A percentile compares a stretch with the other conserved stretches of the same genome.
phyloP scores from a whole-genome alignment of 2,329 filamentous ascomycete species.

The Aspergillus sclerotialis region DNA sequence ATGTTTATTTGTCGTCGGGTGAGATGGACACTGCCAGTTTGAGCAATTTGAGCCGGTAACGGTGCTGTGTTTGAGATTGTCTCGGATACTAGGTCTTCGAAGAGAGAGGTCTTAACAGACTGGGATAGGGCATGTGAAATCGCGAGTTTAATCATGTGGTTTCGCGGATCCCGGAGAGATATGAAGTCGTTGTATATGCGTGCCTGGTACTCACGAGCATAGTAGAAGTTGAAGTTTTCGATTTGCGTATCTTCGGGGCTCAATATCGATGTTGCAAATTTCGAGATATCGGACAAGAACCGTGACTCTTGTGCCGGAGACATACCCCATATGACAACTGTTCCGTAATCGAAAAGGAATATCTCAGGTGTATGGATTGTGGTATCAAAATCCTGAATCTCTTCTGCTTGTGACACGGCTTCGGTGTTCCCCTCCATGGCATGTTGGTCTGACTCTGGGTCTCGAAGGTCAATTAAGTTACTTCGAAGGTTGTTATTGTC shows the following conservation, averaged over 20 bases:
- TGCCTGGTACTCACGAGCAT: conserved; percentile 94
- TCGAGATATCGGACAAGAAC: conserved; percentile 87
- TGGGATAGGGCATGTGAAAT: conserved; percentile 94
- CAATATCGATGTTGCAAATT: conserved; percentile 89
- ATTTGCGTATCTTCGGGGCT: conserved; percentile 84
- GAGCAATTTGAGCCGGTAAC: conserved; percentile 84
- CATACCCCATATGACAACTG: conserved; percentile 99
- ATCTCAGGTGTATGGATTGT: conserved; percentile 87
- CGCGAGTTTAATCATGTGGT: conserved; percentile 96
- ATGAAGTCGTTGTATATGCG: conserved; percentile 99
- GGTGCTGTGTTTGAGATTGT: conserved; percentile 92
- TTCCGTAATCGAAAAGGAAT: conserved; percentile 95
- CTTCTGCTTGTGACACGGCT: conserved; percentile 20
- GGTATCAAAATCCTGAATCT: conserved; percentile 68
- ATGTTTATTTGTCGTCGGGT: conserved; percentile 92
- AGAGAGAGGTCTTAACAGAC: conserved; percentile 94
- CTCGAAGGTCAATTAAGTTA: conserved; percentile 57
- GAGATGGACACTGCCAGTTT: conserved; percentile 85
- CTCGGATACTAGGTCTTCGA: conserved; percentile 89
- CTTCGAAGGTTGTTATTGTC: conserved; percentile 51
- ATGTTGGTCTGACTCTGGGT: conserved; percentile 27
- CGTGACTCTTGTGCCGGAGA: conserved; percentile 77
- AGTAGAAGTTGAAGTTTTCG: conserved; percentile 99
- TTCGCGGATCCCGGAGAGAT: conserved; percentile 82
- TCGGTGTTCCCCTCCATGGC: conserved; percentile 14